A percentile compares a stretch with the other conserved stretches of the same genome.
These are phyloP conservation scores for Elsinoe necatrix DNA, from an alignment of 2,329 filamentous ascomycete species.

Conservation along the genomic window DNA sequence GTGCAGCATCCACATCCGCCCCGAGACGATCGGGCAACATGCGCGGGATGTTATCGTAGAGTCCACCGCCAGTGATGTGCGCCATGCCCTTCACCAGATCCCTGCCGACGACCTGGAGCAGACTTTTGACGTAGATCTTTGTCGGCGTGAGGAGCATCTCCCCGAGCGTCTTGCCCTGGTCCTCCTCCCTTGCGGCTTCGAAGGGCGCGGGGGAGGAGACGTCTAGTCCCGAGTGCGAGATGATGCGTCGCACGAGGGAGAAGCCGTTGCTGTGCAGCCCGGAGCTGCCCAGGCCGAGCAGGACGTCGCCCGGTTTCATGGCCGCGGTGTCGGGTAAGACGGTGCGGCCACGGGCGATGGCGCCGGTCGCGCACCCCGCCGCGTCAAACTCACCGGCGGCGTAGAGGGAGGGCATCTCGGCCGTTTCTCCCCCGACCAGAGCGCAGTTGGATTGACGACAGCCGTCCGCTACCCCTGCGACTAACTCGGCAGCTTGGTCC, in stretches of 20 bases:
- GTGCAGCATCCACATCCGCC: slow-evolving; percentile 67
- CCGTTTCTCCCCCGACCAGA: slow-evolving; percentile 92
- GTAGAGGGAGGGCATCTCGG: slow-evolving; percentile 97
- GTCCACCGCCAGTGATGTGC: slow-evolving; percentile 91
- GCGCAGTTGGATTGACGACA: slow-evolving; percentile 80
- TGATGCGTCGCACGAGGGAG: slow-evolving; percentile 86
- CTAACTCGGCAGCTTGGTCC: slow-evolving; percentile 70
- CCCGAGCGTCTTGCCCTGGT: slow-evolving; percentile 54
- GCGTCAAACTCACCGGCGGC: slow-evolving; percentile 83
- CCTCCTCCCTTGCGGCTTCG: slow-evolving; percentile 65
- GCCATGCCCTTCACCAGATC: slow-evolving; percentile 79
- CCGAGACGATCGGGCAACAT: slow-evolving; percentile 75
- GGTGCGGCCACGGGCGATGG: slow-evolving; percentile 55
- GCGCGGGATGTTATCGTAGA: slow-evolving; percentile 87
- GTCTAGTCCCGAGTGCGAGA: slow-evolving; percentile 62
- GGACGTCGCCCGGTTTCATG: slow-evolving; percentile 75
- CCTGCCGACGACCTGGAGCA: slow-evolving; percentile 53
- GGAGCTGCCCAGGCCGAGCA: slow-evolving; percentile 75
- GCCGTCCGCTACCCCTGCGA: slow-evolving; percentile 80
- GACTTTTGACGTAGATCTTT: slow-evolving; percentile 74
- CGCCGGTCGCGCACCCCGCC: slow-evolving; percentile 80
- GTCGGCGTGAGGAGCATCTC: slow-evolving; percentile 79
- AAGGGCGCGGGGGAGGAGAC: slow-evolving; percentile 49
- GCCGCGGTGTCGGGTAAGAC: slow-evolving; percentile 66
- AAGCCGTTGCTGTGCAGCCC: slow-evolving; percentile 96